Percentiles rank a stretch among this genome's conserved stretches.
phyloP scores from a whole-genome alignment of 495 filamentous ascomycete genomes.

The Penicillium pancosmium region DNA sequence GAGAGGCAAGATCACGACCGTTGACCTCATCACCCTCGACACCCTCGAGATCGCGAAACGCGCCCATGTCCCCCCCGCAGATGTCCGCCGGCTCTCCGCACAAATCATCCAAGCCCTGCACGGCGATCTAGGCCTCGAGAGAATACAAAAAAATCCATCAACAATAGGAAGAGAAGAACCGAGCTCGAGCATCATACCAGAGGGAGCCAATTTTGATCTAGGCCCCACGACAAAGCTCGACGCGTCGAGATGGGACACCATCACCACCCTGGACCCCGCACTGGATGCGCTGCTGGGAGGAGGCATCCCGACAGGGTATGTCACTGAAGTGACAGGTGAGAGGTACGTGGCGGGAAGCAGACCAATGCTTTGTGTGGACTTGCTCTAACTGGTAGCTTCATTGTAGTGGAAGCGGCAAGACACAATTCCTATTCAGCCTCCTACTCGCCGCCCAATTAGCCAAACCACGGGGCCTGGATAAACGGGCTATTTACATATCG shows the following conservation, averaged over 20 bases:
- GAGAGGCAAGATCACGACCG: conserved; percentile 69
- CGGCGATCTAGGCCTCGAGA: conserved; percentile 57
- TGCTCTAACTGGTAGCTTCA: conserved; percentile 22
- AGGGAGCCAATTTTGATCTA: conserved; percentile 13
- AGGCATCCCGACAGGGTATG: conserved; percentile 79
- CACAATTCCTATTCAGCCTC: conserved; percentile 88
- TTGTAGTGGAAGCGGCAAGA: conserved; percentile 85
- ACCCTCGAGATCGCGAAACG: conserved; percentile 82
- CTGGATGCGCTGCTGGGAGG: conserved; percentile 79
- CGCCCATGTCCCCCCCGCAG: conserved; percentile 77
- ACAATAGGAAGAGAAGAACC: conserved; percentile 16
- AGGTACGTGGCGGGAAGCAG: conserved; percentile 51
- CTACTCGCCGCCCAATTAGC: conserved; percentile 82
- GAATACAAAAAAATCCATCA: conserved; percentile 17
- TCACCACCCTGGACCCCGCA: conserved; percentile 77
- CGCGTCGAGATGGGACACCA: conserved; percentile 54
- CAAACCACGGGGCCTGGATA: conserved; percentile 66
- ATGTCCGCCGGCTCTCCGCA: conserved; percentile 69
- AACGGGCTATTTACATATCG: conserved; percentile 86
- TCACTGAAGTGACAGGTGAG: conserved; percentile 92
- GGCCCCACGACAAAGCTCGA: conserved; percentile 36
- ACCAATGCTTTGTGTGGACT: not conserved
- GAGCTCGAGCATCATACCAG: conserved; percentile 31
- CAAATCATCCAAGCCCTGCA: conserved; percentile 70
- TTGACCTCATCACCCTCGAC: conserved; percentile 86